phyloP scores from a whole-genome alignment of 371 early-diverging fungal genomes.

The Mortierella sp. region DNA sequence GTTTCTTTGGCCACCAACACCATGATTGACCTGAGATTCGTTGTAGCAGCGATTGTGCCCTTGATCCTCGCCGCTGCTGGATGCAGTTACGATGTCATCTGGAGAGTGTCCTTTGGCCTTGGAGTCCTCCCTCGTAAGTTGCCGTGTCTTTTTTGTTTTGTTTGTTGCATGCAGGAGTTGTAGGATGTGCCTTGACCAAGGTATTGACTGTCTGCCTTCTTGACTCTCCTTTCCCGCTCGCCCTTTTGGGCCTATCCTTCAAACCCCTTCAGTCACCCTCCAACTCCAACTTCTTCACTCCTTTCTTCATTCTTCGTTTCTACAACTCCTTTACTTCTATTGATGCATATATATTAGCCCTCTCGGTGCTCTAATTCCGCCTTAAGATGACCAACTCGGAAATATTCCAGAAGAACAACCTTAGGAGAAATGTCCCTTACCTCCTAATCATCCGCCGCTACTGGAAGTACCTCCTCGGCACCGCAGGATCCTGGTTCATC shows the following conservation, averaged over 20 bases:
- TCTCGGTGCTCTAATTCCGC: constrained; percentile 68
- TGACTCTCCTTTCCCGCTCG: not conserved
- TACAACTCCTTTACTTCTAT: not conserved
- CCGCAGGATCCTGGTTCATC: constrained; percentile 69
- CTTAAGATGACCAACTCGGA: constrained; percentile 66
- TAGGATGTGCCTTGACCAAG: not conserved
- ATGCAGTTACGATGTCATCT: constrained; percentile 59
- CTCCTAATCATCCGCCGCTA: constrained; percentile 65
- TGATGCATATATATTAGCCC: constrained; percentile 19
- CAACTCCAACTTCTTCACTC: too few species aligned
- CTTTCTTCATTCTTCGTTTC: not conserved
- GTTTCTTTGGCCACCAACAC: constrained; percentile 64
- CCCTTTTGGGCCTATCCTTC: too few species aligned
- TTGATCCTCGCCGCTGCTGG: constrained; percentile 58
- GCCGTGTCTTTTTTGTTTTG: not conserved
- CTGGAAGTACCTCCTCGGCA: constrained; percentile 65
- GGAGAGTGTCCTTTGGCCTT: constrained; percentile 66
- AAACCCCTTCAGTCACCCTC: too few species aligned
- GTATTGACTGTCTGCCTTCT: not conserved
- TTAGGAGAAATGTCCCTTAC: constrained; percentile 66
- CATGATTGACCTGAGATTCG: constrained; percentile 67
- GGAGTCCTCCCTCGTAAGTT: constrained; percentile 61
- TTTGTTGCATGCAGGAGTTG: not conserved
- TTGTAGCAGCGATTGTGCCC: constrained; percentile 64
- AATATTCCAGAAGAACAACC: constrained; percentile 55